Base-by-base conservation (phyloP, 169 alveolate genomes). In the Pseudocohnilembus persalinus region DNA sequence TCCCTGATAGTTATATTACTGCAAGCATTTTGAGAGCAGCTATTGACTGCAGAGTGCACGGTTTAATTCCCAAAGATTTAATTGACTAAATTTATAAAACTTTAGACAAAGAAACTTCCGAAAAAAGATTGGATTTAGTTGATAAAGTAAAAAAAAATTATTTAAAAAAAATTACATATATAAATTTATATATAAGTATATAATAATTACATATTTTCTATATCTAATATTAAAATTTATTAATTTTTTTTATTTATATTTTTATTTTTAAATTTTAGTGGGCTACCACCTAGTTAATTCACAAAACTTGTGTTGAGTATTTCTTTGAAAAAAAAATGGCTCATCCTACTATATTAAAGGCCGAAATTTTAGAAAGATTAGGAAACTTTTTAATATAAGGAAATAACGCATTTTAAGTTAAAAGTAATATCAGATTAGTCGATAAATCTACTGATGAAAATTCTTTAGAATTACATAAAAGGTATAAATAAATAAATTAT, bases 1-100 rank as follows among this genome's bases (percentile, higher is more conserved):
- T 79, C 77, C 84, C 84, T 4, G 74, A 64, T 64, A 75, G 84
- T 1, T 79, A 6, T 29, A 64, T 79, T 29, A 49, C 84, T 11
- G 35, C 84, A 15, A 49, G 30, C 0, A 79, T 79, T 31, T 63
- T 79, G 63, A 79, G 84, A 79, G 84, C 77, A 26, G 31, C 75
- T 79, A 27, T 79, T 28, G 84, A 79, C 64, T 79, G 84, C 76
- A 29, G 35, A 16, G n/a, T 29, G 65, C 34, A 49, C 28, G 84
- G 84, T n/a, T 79, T 79, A 15, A 64, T 79, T 29, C 76, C 74
- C 27, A 72, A 63, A 28, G 76, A 64, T 6, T 79, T 79, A 72
- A 79, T 79, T 29, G 84, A 79, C 25, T 16, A 35, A 1, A 29
- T 79, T 31, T 79, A 49, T 72, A 64, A 79, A 30, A 49, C 0